Base-by-base conservation (phyloP, 148 eudicot species). In the Nepenthes mirabilis region DNA sequence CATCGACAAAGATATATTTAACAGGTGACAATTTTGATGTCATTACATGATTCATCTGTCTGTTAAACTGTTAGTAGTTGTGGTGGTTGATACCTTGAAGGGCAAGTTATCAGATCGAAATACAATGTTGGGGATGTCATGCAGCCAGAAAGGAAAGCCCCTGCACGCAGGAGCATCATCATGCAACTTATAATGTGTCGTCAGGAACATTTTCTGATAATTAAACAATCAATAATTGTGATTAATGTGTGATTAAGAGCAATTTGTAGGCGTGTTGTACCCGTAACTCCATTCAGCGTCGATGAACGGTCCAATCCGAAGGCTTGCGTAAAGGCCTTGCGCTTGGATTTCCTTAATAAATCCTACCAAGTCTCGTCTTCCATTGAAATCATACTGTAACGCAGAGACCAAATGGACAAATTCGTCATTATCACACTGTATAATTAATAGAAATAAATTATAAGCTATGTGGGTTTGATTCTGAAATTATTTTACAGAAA, bases 221-320 rank as follows among this genome's bases (percentile, higher is more conserved):
- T 23, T 23, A 23, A 23, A 23, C 23, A 23, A 23, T 23, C 23
- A 23, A 23, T 23, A 23, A 23, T 23, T 23, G 23, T 23, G 23
- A 23, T 23, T 23, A 23, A 0, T 23, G 23, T 23, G 23, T 23
- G 23, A 23, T 23, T 23, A 23, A 23, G 23, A 23, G 23, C 23
- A 0, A 23, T 23, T 43, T 32, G 11, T 68, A 2, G 14, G 2
- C 2, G 57, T 9, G 33, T 32, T 33, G 35, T 81, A 87, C 89
- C 89, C 89, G 36, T 86, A 79, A 14, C 60, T 70, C 95, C 95
- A 83, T 70, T 86, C 95, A 11, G 65, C 63, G 65, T 83, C 82
- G 2, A 86, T 74, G 72, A 64, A 86, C 12, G 95, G 89, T 34
- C 95, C 95, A 5, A 86, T 79, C 43, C 95, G 65, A 13, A 86